Evolutionary conservation across 176 grass and related monocot genomes (phyloP).

Genomic region (Eleusine coracana): DNA sequence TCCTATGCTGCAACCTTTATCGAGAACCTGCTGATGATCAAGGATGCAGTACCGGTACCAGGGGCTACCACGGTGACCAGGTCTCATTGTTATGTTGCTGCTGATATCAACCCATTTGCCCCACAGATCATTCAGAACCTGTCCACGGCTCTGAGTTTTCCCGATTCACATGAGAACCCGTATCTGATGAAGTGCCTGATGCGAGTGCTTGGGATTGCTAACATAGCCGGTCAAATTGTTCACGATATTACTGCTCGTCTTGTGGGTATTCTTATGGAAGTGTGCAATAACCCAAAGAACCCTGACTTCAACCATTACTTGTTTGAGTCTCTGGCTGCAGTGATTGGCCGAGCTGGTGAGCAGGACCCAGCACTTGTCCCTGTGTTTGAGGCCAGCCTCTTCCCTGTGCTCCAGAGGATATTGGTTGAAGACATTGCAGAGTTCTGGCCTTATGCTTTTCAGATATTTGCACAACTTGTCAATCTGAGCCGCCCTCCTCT

Average conservation of each 20-base stretch:
- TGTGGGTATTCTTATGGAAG: constrained; percentile 70
- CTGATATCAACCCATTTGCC: constrained; percentile 82
- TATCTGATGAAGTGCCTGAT: constrained; percentile 98
- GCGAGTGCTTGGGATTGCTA: constrained; percentile 80
- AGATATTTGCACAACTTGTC: constrained; percentile 93
- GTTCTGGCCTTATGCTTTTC: constrained; percentile 96
- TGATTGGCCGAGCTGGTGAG: constrained; percentile 71
- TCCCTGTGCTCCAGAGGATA: constrained; percentile 93
- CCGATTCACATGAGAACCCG: constrained; percentile 89
- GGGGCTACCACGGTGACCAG: constrained; percentile 53
- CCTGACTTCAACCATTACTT: constrained; percentile 97
- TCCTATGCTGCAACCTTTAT: constrained; percentile 76
- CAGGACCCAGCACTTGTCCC: constrained; percentile 65
- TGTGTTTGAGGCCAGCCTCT: constrained; percentile 75
- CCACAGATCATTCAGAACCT: constrained; percentile 75
- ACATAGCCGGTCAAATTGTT: constrained; percentile 59
- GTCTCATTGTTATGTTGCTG: constrained; percentile 59
- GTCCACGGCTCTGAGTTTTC: constrained; percentile 69
- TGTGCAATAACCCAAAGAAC: constrained; percentile 97
- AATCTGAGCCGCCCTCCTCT: constrained; percentile 78
- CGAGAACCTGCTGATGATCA: constrained; percentile 80
- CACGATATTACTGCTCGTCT: constrained; percentile 61
- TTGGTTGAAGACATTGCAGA: constrained; percentile 91
- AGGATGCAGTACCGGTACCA: constrained; percentile 54
- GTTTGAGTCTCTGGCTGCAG: constrained; percentile 87